Evolutionary conservation across 306 rosid species (phyloP), one percentile per base, ranked within the genome.

Genomic region (Cucumis melo): DNA sequence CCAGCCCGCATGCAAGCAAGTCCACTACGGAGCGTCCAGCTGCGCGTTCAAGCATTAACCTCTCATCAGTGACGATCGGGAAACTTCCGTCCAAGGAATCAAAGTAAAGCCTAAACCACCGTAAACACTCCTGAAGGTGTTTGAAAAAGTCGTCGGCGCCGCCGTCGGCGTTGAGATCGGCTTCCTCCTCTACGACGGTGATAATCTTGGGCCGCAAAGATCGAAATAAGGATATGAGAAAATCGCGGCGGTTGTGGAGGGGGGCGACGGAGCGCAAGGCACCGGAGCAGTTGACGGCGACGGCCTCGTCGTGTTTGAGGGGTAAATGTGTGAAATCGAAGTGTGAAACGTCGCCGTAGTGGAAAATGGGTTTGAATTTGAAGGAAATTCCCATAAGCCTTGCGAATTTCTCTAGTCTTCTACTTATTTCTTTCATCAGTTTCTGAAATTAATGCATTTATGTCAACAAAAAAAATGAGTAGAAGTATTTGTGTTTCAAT

Each of bases 81-180:
- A 94, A 94, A 74, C 95, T 90, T 87, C 89, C 97, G 4, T 91
- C 97, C 81, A 94, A 64, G 5, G 92, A 85, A 51, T 94, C 98
- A 29, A 94, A 94, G 71, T 91, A 94, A 84, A 94, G 93, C 93
- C 95, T 87, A 90, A 91, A 94, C 98, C 98, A 94, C 44, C 95
- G 78, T 80, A 94, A 82, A 48, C 96, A 94, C 51, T 94, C 98
- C 17, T 87, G 81, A 62, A 94, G 85, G 1, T 97, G 95, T 1
- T 60, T 88, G 36, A 90, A 88, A n/a, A 94, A 94, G 63, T 90
- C 94, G 63, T 90, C 94, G 46, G 73, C 19, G 63, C 98, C 98
- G 5, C 97, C 96, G 14, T 96, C 93, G 14, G 88, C 80, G 62
- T 90, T 86, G 15, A 94, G 86, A 59, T 94, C 98, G 12, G 99